phyloP scores from a whole-genome alignment of 139 green algal species.

The Auxenochlorella pyrenoidosa region DNA sequence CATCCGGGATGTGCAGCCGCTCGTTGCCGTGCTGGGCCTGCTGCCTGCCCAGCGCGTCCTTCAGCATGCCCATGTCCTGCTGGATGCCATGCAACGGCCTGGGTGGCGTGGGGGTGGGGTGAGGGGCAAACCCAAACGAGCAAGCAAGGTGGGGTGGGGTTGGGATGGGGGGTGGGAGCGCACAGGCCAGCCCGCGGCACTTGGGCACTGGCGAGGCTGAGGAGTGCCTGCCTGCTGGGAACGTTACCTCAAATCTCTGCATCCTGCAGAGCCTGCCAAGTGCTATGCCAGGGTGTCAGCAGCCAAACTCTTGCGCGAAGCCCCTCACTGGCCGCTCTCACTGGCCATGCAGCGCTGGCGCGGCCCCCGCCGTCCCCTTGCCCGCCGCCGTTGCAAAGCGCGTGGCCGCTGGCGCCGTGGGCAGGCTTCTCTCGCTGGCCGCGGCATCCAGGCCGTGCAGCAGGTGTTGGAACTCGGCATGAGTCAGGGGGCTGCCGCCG shows the following conservation, averaged over 20 bases:
- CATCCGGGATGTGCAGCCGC: neutral
- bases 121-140: neutral
- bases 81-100: neutral
- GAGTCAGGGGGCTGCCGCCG: neutral
- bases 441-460: neutral
- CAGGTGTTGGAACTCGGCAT: conserved; percentile 4
- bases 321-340: neutral
- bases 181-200: neutral
- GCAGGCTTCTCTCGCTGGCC: neutral
- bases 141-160: too few relatives aligned
- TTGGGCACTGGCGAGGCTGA: too few relatives aligned
- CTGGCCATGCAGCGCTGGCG: too few relatives aligned
- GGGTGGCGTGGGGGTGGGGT: too few relatives aligned
- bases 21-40: neutral
- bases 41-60: neutral
- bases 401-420: neutral
- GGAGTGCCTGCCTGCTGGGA: too few relatives aligned
- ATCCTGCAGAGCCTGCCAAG: too few relatives aligned
- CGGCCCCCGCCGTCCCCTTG: neutral
- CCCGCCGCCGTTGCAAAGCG: neutral
- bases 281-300: too few relatives aligned
- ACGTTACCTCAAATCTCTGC: too few relatives aligned
- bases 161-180: too few relatives aligned
- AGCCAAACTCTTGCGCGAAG: too few relatives aligned
- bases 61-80: neutral